Evolutionary conservation across 2,329 filamentous ascomycete species (phyloP).

Genomic region (Xylogone sp.): DNA sequence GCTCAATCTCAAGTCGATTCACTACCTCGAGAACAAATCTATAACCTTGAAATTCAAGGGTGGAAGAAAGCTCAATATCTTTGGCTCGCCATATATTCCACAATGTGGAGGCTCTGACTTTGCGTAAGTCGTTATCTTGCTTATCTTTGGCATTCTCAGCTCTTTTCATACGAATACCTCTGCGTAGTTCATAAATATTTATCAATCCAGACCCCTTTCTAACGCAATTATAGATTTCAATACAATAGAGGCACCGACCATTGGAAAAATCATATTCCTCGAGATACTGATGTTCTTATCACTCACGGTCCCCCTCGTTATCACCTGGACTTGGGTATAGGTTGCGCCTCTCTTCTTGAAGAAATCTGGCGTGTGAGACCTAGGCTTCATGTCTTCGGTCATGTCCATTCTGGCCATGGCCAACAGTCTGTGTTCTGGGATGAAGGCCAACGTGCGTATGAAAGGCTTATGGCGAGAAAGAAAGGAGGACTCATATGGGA

Average conservation of each 20-base stretch:
- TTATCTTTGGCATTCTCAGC: neutral
- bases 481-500: constrained; percentile 30
- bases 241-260: constrained; percentile 53
- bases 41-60: constrained; percentile 60
- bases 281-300: constrained; percentile 57
- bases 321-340: constrained; percentile 49
- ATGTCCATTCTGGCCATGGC: constrained; percentile 61
- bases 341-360: constrained; percentile 52
- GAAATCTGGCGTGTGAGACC: constrained; percentile 59
- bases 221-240: constrained; percentile 44
- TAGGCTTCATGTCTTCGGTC: constrained; percentile 61
- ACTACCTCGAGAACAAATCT: constrained; percentile 71
- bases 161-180: too few relatives aligned
- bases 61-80: constrained; percentile 63
- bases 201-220: too few relatives aligned
- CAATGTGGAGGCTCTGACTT: constrained; percentile 67
- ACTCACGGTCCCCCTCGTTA: constrained; percentile 62
- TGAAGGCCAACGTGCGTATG: constrained; percentile 42
- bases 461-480: constrained; percentile 25
- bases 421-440: constrained; percentile 59
- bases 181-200: too few relatives aligned
- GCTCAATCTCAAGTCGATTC: constrained; percentile 64
- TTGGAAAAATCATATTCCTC: constrained; percentile 57
- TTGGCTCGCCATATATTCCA: constrained; percentile 79
- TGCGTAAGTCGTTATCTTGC: constrained; percentile 39